These are phyloP conservation scores for Olyra latifolia DNA, from an alignment of 176 grass and related monocot genomes.

Conservation along the genomic window DNA sequence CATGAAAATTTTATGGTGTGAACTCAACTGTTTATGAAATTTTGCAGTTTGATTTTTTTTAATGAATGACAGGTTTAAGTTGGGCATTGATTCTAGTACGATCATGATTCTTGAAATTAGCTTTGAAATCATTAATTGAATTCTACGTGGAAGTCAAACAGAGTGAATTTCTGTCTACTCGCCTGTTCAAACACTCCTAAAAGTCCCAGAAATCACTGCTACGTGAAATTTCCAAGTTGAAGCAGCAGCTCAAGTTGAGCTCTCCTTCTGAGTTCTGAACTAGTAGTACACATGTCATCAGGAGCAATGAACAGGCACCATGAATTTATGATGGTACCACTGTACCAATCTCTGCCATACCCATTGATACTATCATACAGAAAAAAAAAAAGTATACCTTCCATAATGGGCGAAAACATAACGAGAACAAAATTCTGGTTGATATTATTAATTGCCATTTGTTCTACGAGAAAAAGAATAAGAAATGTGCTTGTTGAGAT, in stretches of 20 bases:
- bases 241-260: not conserved
- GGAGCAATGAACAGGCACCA: too few relatives aligned
- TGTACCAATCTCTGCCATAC: not conserved
- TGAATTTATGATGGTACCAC: not conserved
- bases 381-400: not conserved
- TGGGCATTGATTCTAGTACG: too few relatives aligned
- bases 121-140: too few relatives aligned
- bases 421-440: not conserved
- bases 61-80: too few relatives aligned
- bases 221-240: not conserved
- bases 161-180: not conserved
- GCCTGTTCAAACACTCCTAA: not conserved
- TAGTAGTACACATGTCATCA: not conserved
- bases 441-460: not conserved
- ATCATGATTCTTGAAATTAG: too few relatives aligned
- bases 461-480: conserved; percentile 1
- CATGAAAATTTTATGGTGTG: too few relatives aligned
- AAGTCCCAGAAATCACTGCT: not conserved
- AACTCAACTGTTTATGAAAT: too few relatives aligned
- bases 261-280: not conserved
- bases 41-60: too few relatives aligned
- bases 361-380: not conserved
- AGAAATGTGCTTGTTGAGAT: not conserved
- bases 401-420: not conserved
- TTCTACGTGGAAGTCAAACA: too few relatives aligned